A percentile compares a stretch with the other conserved stretches of the same genome.
phyloP scores from a whole-genome alignment of 148 eudicot species.

The Agrostemma githago region DNA sequence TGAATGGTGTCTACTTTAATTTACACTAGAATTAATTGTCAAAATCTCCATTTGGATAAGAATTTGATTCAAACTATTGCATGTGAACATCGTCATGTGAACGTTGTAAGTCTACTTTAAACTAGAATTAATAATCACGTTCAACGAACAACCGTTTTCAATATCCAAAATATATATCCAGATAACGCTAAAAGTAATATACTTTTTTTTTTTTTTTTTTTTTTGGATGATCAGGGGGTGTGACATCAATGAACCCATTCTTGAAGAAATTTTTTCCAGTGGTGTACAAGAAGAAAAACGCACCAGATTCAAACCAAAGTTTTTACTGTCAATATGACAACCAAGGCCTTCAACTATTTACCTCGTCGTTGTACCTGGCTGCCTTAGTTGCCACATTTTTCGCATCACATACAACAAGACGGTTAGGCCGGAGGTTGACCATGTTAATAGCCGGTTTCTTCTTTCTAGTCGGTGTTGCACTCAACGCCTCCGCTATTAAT shows the following conservation, averaged over 20 bases:
- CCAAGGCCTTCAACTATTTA: conserved; percentile 76
- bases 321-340: conserved; percentile 89
- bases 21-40: not conserved
- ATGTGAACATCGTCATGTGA: not conserved
- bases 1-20: not conserved
- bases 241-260: conserved; percentile 68
- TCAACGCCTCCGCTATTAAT: conserved; percentile 71
- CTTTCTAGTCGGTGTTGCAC: conserved; percentile 60
- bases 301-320: conserved; percentile 21
- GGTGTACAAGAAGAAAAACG: conserved; percentile 40
- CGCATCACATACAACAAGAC: conserved; percentile 77
- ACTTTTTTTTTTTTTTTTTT: too few species aligned
- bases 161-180: too few species aligned
- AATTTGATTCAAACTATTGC: not conserved
- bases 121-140: too few species aligned
- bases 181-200: too few species aligned
- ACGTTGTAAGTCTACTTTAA: too few species aligned
- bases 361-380: conserved; percentile 80
- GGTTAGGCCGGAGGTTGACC: conserved; percentile 54
- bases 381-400: conserved; percentile 74
- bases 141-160: too few species aligned
- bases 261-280: conserved; percentile 72
- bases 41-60: not conserved
- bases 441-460: conserved; percentile 84
- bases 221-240: conserved; percentile 91